Conservation (phyloP, 2,329 filamentous ascomycete species). For the Cladosporium phlei region DNA sequence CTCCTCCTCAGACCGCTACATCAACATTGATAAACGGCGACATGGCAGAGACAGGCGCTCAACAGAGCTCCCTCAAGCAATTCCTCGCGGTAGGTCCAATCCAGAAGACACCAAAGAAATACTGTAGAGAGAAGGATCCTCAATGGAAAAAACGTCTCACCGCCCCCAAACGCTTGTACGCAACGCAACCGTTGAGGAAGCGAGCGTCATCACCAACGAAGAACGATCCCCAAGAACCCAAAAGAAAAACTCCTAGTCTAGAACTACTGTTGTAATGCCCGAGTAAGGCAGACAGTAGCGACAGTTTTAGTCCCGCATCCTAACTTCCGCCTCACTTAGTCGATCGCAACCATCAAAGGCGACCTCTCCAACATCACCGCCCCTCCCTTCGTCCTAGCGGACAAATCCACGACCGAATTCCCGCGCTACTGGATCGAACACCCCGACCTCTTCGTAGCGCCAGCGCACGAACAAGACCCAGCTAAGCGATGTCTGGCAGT, state of each 20-base stretch:
- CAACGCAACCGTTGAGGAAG: no score
- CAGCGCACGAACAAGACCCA: slow-evolving; percentile 37
- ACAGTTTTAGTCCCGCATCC: no score
- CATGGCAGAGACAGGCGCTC: slow-evolving; percentile 18
- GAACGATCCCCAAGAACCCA: not conserved
- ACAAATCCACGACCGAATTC: slow-evolving; percentile 43
- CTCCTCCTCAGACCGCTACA: no score
- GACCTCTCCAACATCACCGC: slow-evolving; percentile 45
- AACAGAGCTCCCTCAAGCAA: slow-evolving; percentile 23
- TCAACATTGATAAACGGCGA: no score
- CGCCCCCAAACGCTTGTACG: no score
- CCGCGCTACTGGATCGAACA: slow-evolving; percentile 46
- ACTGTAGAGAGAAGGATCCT: no score
- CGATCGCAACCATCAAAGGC: slow-evolving; percentile 43
- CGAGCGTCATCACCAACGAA: not conserved
- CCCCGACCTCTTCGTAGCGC: slow-evolving; percentile 43
- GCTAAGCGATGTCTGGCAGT: slow-evolving; percentile 42
- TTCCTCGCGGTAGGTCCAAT: slow-evolving; percentile 22
- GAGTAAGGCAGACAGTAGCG: no score
- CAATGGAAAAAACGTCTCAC: no score
- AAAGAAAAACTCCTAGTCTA: not conserved
- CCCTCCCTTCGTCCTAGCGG: slow-evolving; percentile 42
- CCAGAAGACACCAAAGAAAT: not conserved
- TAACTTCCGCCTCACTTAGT: slow-evolving; percentile 22
- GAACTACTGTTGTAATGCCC: no score